Base-by-base conservation (phyloP, 495 filamentous ascomycete species). In the Tirmania nivea region DNA sequence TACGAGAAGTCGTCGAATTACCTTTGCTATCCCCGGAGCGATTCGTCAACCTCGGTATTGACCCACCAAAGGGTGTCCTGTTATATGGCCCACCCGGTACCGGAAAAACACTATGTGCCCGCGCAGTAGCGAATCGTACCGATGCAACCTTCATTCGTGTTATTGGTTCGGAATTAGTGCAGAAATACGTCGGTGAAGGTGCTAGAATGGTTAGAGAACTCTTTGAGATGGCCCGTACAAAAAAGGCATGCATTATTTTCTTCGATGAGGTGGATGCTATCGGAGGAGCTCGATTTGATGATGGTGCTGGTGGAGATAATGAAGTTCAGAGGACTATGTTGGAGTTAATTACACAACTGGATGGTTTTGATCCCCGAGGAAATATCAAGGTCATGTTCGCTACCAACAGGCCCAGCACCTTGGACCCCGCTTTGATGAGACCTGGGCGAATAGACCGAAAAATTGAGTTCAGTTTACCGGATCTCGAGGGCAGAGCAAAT, bases 371-470 rank as follows among this genome's bases (percentile, higher is more conserved):
- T 67, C 80, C 86, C 45, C 76, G 90, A 63, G 90, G 90, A 64
- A 97, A 97, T 70, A 97, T 97, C 73, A 97, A 97, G 69, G 90
- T 97, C 70, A 97, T 97, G 90, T 97, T 97, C 64, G 90, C 90
- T 55, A 97, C 90, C 62, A 97, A 97, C 73, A 75, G 90, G 56
- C 90, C 90, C 1, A 94, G 86, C 8, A 97, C 89, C 12, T 74
- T 97, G 48, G 90, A 97, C 63, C 90, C 90, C 14, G 90, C 90
- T 10, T 75, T 97, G 55, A 94, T 97, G 85, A 77, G 90, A 67
- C 90, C 90, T 10, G 90, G 90, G 35, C 87, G 90, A 70, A 97
- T 97, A 63, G 90, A 97, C 68, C 78, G 90, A 59, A 97, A 97
- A 73, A 96, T 97, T 64, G 90, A 97, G 67, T 97, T 97, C 73